phyloP scores from a whole-genome alignment of 257 asterid species.

The Handroanthus guayacan region DNA sequence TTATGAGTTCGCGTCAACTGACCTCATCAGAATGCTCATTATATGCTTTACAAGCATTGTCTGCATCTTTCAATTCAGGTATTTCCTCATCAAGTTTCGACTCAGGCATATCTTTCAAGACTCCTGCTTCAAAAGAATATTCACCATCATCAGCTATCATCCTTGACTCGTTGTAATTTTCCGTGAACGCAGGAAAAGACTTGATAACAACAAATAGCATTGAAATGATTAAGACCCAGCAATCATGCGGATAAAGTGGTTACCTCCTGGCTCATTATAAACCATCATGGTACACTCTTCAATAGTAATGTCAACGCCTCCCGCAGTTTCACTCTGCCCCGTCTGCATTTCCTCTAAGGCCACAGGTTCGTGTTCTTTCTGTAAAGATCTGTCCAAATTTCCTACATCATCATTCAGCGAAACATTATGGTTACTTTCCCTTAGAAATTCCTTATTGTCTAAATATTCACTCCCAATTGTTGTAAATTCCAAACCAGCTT shows the following conservation, averaged over 20 bases:
- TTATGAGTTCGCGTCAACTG: not conserved
- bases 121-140: slow-evolving; percentile 5
- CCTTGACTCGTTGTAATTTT: not conserved
- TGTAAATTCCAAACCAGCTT: slow-evolving; percentile 13
- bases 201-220: not conserved
- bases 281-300: not conserved
- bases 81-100: slow-evolving; percentile 13
- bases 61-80: slow-evolving; percentile 9
- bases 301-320: not conserved
- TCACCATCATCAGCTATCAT: not conserved
- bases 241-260: not conserved
- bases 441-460: not conserved
- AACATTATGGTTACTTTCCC: not conserved
- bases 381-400: not conserved
- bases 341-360: not conserved
- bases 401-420: slow-evolving; percentile 17
- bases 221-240: not conserved
- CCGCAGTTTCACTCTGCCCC: not conserved
- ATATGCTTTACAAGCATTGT: not conserved
- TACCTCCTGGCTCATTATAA: slow-evolving; percentile 2
- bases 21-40: slow-evolving; percentile 30
- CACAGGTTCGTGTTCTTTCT: not conserved
- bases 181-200: slow-evolving; percentile 22
- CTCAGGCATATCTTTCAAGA: slow-evolving; percentile 6
- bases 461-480: not conserved